Evolutionary conservation across 2,329 filamentous ascomycete species (phyloP).

Genomic region (Stagonosporopsis cucurbitacearum): DNA sequence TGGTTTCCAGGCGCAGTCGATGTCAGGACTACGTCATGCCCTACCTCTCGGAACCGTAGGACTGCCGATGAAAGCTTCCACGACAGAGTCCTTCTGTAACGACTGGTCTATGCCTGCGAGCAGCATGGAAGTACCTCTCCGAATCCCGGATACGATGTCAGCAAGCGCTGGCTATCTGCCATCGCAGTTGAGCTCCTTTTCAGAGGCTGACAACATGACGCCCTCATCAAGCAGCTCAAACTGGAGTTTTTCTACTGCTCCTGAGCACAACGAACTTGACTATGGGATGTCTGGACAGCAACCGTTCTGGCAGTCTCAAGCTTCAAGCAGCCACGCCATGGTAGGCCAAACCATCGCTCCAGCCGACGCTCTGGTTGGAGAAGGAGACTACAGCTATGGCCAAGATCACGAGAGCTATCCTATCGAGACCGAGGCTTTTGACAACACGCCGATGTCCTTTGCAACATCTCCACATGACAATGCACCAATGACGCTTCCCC

Average conservation of each 20-base stretch:
- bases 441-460: conserved; percentile 12
- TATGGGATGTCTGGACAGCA: conserved; percentile 8
- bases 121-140: conserved; percentile 9
- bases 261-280: conserved; percentile 8
- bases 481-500: conserved; percentile 11
- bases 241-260: conserved; percentile 13
- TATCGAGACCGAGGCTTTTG: conserved; percentile 13
- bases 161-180: conserved; percentile 9
- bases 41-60: conserved; percentile 11
- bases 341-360: conserved; percentile 11
- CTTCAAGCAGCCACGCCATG: conserved; percentile 2
- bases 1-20: conserved; percentile 19
- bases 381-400: conserved; percentile 15
- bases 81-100: conserved; percentile 9
- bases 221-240: conserved; percentile 6
- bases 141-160: conserved; percentile 2
- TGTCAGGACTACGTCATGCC: conserved; percentile 26
- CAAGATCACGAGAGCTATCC: conserved; percentile 8
- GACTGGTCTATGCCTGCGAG: conserved; percentile 11
- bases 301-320: conserved; percentile 9
- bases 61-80: conserved; percentile 13
- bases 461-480: conserved; percentile 20
- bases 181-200: conserved; percentile 6
- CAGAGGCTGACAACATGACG: conserved; percentile 5
- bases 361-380: conserved; percentile 26